A percentile compares a stretch with the other conserved stretches of the same genome.
These are phyloP conservation scores for Gastrolobium villosum DNA, from an alignment of 306 rosid species.

Conservation along the genomic window DNA sequence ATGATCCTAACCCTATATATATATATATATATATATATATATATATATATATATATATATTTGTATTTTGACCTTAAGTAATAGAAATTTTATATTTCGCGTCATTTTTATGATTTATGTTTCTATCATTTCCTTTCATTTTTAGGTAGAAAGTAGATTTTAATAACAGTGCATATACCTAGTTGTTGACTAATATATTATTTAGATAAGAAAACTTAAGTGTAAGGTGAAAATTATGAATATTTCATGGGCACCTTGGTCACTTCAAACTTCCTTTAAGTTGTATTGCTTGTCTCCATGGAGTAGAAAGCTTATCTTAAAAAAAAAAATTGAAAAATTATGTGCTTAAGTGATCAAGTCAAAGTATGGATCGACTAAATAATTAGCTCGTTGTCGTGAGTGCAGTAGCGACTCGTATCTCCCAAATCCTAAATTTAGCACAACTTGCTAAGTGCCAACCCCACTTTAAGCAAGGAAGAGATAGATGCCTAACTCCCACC, in stretches of 20 bases:
- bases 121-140: too few relatives aligned
- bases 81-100: too few relatives aligned
- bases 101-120: too few relatives aligned
- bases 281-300: background rate
- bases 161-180: background rate
- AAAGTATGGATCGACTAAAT: slow-evolving; percentile 15
- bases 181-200: background rate
- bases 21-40: too few relatives aligned
- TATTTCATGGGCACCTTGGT: background rate
- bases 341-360: slow-evolving; percentile 32
- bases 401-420: background rate
- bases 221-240: background rate
- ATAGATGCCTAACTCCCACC: slow-evolving; percentile 35
- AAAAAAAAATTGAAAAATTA: background rate
- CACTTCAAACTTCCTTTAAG: background rate
- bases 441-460: slow-evolving; percentile 32
- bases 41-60: too few relatives aligned
- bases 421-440: slow-evolving; percentile 13
- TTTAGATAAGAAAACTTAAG: background rate
- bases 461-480: slow-evolving; percentile 35
- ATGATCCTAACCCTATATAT: too few relatives aligned
- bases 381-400: slow-evolving; percentile 6
- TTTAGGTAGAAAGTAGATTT: too few relatives aligned
- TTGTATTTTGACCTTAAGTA: too few relatives aligned
- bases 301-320: slow-evolving; percentile 12